Evolutionary conservation across 345 rosid genomes (phyloP).

Genomic region (Angophora floribunda): DNA sequence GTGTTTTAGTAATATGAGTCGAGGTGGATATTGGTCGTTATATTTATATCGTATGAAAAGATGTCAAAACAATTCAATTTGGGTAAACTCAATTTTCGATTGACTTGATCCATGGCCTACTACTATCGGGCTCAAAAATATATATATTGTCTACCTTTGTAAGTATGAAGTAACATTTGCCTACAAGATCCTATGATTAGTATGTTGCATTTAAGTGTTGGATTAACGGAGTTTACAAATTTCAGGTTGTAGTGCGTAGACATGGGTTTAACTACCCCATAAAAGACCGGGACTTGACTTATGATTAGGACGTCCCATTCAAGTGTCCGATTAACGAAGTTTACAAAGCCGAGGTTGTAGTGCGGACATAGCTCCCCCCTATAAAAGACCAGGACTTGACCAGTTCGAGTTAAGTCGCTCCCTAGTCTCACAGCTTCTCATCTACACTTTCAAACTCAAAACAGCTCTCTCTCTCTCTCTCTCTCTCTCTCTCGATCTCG

Average conservation of each 20-base stretch:
- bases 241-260: too few species aligned
- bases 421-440: not conserved
- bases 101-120: too few species aligned
- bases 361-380: not conserved
- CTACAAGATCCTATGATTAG: not conserved
- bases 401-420: too few species aligned
- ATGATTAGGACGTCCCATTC: not conserved
- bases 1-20: fast-evolving
- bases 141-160: not conserved
- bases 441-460: not conserved
- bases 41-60: fast-evolving
- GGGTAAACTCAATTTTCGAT: too few species aligned
- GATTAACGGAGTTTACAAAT: not conserved
- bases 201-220: not conserved
- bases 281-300: not conserved
- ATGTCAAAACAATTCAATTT: too few species aligned
- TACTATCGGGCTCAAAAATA: not conserved
- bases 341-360: too few species aligned
- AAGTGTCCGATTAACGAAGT: not conserved
- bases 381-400: not conserved
- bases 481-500: not conserved
- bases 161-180: too few species aligned
- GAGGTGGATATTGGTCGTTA: fast-evolving
- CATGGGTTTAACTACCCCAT: not conserved
- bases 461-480: not conserved